Evolutionary conservation across 2,329 filamentous ascomycete genomes (phyloP).

Genomic region (Penicillium frequentans): DNA sequence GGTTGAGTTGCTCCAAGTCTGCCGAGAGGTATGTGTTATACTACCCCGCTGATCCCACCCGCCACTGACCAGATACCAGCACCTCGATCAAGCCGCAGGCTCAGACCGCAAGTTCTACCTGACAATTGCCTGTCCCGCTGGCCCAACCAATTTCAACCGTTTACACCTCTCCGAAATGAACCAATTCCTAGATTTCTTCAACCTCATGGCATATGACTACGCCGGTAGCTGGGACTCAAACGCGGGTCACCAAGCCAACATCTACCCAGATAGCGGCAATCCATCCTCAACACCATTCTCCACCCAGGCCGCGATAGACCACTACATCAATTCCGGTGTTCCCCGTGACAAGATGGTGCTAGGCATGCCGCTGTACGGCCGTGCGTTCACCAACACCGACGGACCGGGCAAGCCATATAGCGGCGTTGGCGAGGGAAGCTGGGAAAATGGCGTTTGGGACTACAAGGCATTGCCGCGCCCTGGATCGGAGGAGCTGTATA

Average conservation of each 20-base stretch:
- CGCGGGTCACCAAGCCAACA: constrained; percentile 79
- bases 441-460: constrained; percentile 84
- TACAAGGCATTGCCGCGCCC: constrained; percentile 78
- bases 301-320: constrained; percentile 66
- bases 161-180: constrained; percentile 49
- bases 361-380: constrained; percentile 95
- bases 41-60: not conserved
- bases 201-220: constrained; percentile 82
- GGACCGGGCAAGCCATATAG: constrained; percentile 70
- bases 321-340: constrained; percentile 67
- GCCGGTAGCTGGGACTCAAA: constrained; percentile 73
- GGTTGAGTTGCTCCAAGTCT: constrained; percentile 44
- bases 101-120: constrained; percentile 47
- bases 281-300: constrained; percentile 74
- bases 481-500: constrained; percentile 64
- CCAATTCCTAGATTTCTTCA: constrained; percentile 52
- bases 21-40: constrained; percentile 35
- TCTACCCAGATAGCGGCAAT: constrained; percentile 62
- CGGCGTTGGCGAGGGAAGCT: constrained; percentile 71
- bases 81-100: constrained; percentile 40
- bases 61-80: constrained; percentile 22
- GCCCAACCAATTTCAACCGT: constrained; percentile 46
- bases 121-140: constrained; percentile 51
- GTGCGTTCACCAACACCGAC: constrained; percentile 77
- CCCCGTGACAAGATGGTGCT: constrained; percentile 72